Conservation (phyloP, 805 yeast genomes). For the Candida tibetensis region DNA sequence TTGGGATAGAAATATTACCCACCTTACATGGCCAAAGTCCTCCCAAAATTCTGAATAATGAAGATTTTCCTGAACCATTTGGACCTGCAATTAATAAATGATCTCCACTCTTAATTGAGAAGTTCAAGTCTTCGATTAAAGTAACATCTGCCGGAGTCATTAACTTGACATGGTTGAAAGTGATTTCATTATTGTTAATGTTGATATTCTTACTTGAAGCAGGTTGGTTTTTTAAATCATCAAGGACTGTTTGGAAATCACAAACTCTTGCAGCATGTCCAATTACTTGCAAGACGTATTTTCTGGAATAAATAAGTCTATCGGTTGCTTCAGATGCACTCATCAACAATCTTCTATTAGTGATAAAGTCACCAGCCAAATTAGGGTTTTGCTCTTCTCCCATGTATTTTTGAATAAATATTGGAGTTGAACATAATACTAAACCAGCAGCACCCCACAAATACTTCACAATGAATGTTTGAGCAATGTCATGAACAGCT, state of each 20-base stretch:
- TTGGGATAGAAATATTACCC: conserved; percentile 62
- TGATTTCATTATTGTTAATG: conserved; percentile 50
- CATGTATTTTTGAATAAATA: conserved; percentile 60
- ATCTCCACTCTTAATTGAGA: conserved; percentile 75
- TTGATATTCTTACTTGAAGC: conserved; percentile 21
- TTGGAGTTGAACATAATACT: conserved; percentile 82
- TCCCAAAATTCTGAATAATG: conserved; percentile 84
- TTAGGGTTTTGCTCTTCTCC: conserved; percentile 42
- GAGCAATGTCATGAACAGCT: conserved; percentile 79
- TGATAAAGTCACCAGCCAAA: conserved; percentile 79
- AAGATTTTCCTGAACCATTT: conserved; percentile 94
- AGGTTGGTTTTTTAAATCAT: conserved; percentile 24
- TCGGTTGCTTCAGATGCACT: conserved; percentile 89
- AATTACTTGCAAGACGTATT: conserved; percentile 74
- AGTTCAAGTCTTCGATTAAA: conserved; percentile 61
- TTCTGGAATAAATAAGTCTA: conserved; percentile 78
- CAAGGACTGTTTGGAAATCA: conserved; percentile 63
- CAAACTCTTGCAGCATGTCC: conserved; percentile 79
- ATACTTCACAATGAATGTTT: conserved; percentile 85
- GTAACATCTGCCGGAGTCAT: conserved; percentile 82
- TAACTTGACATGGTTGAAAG: conserved; percentile 74
- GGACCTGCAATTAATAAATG: conserved; percentile 92
- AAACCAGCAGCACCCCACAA: conserved; percentile 96
- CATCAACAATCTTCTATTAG: conserved; percentile 78
- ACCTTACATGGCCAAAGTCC: conserved; percentile 85